Conservation (phyloP, 371 early-diverging fungal genomes). For the Parasitella parasitica region DNA sequence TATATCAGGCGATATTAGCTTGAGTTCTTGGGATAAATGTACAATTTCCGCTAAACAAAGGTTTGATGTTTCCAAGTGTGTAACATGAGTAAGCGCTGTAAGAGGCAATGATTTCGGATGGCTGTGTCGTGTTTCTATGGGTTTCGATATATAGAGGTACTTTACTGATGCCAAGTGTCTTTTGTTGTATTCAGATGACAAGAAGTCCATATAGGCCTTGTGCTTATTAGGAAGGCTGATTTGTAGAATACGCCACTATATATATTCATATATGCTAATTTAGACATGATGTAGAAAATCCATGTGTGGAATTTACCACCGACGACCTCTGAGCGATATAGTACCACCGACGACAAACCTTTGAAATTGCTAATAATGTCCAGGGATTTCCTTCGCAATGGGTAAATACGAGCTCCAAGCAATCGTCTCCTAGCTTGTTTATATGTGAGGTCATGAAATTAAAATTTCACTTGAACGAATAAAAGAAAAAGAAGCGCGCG, state of each 20-base stretch:
- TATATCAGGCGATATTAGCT: background rate
- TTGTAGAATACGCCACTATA: conserved; percentile 11
- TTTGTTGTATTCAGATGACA: conserved; percentile 5
- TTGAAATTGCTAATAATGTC: conserved; percentile 7
- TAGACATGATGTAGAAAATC: background rate
- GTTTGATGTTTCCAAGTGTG: conserved; percentile 14
- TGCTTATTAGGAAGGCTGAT: conserved; percentile 8
- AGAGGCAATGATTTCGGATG: conserved; percentile 18
- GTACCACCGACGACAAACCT: conserved; percentile 26
- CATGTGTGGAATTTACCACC: conserved; percentile 16
- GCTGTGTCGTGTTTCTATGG: conserved; percentile 19
- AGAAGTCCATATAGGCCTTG: conserved; percentile 7
- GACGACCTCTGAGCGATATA: conserved; percentile 10
- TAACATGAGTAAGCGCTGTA: background rate
- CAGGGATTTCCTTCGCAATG: conserved; percentile 20
- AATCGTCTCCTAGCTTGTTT: conserved; percentile 18
- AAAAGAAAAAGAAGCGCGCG: background rate
- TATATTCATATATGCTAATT: too few species aligned
- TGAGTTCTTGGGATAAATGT: conserved; percentile 8
- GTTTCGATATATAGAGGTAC: conserved; percentile 12
- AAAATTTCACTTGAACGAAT: background rate
- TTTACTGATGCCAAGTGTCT: conserved; percentile 6
- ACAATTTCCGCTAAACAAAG: conserved; percentile 26
- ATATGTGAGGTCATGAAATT: background rate
- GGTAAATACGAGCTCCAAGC: conserved; percentile 18